Percentiles rank a stretch among this genome's conserved stretches.
Evolutionary conservation across 305 asterid genomes (phyloP).

Genomic region (Fraxinus paxiana): DNA sequence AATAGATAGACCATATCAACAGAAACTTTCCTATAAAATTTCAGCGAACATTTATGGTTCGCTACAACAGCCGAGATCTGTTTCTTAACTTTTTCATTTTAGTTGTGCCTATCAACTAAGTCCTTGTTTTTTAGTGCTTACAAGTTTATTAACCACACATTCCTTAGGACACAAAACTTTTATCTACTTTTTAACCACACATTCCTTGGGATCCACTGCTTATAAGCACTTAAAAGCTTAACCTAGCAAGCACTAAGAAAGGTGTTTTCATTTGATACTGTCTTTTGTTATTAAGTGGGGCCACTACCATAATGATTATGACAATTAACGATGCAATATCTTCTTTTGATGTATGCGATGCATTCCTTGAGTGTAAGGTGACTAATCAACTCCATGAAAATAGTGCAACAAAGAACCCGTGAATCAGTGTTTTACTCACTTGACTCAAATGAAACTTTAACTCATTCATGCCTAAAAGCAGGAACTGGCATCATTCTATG

Average conservation of each 20-base stretch:
- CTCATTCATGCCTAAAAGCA: conserved; percentile 27
- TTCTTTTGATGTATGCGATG: neutral
- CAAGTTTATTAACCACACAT: neutral
- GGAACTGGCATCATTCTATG: conserved; percentile 78
- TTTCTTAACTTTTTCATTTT: neutral
- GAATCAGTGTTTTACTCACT: neutral
- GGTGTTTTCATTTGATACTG: neutral
- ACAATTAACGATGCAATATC: neutral
- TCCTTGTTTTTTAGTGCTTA: neutral
- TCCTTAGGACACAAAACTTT: neutral
- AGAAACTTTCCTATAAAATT: neutral
- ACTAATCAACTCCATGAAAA: neutral
- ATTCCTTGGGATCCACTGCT: neutral
- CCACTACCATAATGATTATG: neutral
- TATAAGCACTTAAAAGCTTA: neutral
- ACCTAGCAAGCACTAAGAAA: neutral
- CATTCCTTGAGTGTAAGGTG: neutral
- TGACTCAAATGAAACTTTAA: conserved; percentile 3
- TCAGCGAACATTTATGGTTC: neutral
- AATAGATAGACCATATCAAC: neutral
- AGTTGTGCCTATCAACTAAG: neutral
- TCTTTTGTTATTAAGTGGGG: neutral
- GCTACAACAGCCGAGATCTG: neutral
- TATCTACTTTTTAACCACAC: neutral
- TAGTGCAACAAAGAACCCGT: conserved; percentile 21